Percentiles rank a stretch among this genome's conserved stretches.
phyloP scores from a whole-genome alignment of 139 green algal genomes.

The Cymbomonas tetramitiformis region DNA sequence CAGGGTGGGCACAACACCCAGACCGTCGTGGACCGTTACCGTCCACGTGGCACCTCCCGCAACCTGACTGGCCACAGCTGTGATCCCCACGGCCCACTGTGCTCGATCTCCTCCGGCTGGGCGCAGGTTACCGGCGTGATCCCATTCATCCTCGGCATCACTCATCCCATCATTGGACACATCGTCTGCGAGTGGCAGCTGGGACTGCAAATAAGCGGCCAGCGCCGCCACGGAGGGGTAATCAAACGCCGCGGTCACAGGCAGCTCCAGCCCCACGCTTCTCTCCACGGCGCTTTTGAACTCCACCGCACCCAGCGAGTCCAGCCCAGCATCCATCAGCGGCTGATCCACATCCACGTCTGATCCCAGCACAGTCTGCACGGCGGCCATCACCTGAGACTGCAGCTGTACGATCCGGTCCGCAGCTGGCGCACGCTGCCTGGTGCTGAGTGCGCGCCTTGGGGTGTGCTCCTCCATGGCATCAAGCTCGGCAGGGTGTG shows the following conservation, averaged over 20 bases:
- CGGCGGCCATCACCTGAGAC: background rate
- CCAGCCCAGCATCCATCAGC: conserved; percentile 58
- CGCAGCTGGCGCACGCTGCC: conserved; percentile 48
- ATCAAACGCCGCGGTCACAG: conserved; percentile 44
- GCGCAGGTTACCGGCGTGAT: no score
- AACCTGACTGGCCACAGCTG: no score
- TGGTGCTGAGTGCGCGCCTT: conserved; percentile 34
- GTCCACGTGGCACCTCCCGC: no score
- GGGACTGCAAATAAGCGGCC: background rate
- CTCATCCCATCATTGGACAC: no score
- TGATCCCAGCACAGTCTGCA: background rate
- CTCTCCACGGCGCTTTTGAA: conserved; percentile 22
- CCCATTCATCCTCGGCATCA: no score
- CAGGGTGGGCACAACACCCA: no score
- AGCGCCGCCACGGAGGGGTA: conserved; percentile 26
- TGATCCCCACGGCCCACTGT: no score
- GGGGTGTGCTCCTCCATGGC: conserved; percentile 22
- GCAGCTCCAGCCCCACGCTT: conserved; percentile 29
- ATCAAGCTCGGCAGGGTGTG: conserved; percentile 1
- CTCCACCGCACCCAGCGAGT: conserved; percentile 51
- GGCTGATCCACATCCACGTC: conserved; percentile 26
- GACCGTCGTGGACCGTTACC: no score
- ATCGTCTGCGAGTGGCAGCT: no score
- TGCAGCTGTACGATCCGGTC: background rate
- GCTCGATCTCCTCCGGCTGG: no score